phyloP scores from a whole-genome alignment of 805 yeast genomes.

The Jamesozyma rosinii region DNA sequence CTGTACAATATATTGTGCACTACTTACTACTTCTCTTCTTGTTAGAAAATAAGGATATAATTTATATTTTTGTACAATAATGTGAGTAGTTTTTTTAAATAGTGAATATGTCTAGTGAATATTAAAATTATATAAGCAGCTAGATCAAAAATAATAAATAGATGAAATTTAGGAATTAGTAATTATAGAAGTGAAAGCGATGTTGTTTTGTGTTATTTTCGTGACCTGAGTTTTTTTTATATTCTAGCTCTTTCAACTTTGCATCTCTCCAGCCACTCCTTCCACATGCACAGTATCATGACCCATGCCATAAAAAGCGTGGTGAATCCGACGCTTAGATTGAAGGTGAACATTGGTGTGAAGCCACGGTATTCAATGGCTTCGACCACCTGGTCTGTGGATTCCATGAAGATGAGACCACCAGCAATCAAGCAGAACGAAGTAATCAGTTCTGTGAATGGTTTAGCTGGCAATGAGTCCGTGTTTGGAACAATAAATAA shows the following conservation, averaged over 20 bases:
- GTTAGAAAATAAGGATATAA: too few relatives aligned
- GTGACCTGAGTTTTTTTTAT: neutral
- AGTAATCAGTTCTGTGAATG: constrained; percentile 76
- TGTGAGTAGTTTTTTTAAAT: too few relatives aligned
- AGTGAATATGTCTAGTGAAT: too few relatives aligned
- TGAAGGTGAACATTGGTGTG: constrained; percentile 84
- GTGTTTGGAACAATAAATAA: constrained; percentile 37
- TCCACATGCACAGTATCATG: constrained; percentile 58
- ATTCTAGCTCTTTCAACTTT: neutral
- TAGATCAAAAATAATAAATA: neutral
- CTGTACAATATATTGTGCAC: too few relatives aligned
- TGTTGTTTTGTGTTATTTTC: neutral
- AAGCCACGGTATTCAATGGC: constrained; percentile 76
- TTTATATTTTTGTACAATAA: too few relatives aligned
- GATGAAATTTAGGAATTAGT: neutral
- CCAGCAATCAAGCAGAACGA: constrained; percentile 78
- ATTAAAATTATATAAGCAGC: too few relatives aligned
- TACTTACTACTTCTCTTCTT: too few relatives aligned
- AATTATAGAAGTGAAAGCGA: neutral
- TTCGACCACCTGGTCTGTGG: constrained; percentile 75
- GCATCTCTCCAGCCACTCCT: constrained; percentile 33
- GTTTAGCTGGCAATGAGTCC: constrained; percentile 47
- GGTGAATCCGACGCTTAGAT: constrained; percentile 70
- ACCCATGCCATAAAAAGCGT: constrained; percentile 84
- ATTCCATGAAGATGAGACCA: constrained; percentile 85